Evolutionary conservation across 805 yeast species (phyloP).

Genomic region (Hanseniaspora nectarophila): DNA sequence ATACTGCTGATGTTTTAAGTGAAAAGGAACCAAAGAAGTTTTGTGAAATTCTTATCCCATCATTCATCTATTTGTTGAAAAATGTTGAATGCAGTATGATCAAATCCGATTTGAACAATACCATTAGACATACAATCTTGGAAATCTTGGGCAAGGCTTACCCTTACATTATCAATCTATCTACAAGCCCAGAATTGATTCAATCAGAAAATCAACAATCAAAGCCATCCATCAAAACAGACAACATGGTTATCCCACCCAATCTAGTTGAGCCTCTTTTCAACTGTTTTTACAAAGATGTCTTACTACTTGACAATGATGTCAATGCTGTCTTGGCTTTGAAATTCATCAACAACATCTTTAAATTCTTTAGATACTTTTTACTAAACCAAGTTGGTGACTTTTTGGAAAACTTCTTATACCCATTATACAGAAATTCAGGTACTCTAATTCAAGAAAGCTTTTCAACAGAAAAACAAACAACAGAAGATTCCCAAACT

Average conservation of each 20-base stretch:
- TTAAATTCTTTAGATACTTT: slow-evolving; percentile 64
- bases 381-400: slow-evolving; percentile 62
- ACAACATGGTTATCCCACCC: slow-evolving; percentile 2
- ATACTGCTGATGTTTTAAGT: slow-evolving; percentile 12
- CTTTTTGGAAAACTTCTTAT: slow-evolving; percentile 61
- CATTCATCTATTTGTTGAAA: background rate
- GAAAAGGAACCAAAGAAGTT: slow-evolving; percentile 4
- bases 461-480: slow-evolving; percentile 29
- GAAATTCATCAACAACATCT: slow-evolving; percentile 74
- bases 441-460: slow-evolving; percentile 60
- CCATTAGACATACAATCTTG: slow-evolving; percentile 8
- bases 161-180: background rate
- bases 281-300: slow-evolving; percentile 34
- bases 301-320: slow-evolving; percentile 73
- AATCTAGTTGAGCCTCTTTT: slow-evolving; percentile 8
- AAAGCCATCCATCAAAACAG: slow-evolving; percentile 6
- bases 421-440: slow-evolving; percentile 63
- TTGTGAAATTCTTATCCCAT: background rate
- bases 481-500: background rate
- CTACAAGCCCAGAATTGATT: slow-evolving; percentile 2
- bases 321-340: slow-evolving; percentile 87
- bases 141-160: slow-evolving; percentile 11
- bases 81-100: background rate
- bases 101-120: slow-evolving; percentile 5
- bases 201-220: background rate